Percentiles rank a stretch among this genome's conserved stretches.
These are phyloP conservation scores for Kentomonas sorsogonicus DNA, from an alignment of 208 protist species.

Conservation along the genomic window DNA sequence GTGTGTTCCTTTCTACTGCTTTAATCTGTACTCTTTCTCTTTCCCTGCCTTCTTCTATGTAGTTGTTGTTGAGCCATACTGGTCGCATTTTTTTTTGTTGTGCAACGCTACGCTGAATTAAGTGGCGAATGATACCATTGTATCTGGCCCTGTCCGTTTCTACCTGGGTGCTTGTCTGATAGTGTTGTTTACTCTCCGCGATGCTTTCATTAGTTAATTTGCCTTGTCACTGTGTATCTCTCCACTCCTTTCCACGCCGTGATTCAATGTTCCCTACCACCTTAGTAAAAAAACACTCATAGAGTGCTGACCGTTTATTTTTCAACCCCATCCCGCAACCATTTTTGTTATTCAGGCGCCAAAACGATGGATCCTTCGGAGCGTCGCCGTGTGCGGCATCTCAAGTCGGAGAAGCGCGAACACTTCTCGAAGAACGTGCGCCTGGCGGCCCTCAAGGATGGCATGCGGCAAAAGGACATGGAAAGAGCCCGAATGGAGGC, in stretches of 20 bases:
- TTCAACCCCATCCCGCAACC: no score
- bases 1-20: conserved; percentile 6
- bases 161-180: no score
- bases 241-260: no score
- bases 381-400: conserved; percentile 46
- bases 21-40: conserved; percentile 14
- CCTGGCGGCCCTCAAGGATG: conserved; percentile 47
- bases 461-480: conserved; percentile 63
- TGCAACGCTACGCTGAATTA: conserved; percentile 1
- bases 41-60: conserved; percentile 1
- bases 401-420: conserved; percentile 71
- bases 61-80: conserved; percentile 4
- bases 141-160: no score
- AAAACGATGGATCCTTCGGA: conserved; percentile 15
- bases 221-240: no score
- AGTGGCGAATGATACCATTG: no score
- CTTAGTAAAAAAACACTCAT: no score
- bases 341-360: not conserved
- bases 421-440: conserved; percentile 68
- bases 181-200: no score
- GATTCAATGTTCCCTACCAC: no score
- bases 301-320: no score
- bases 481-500: conserved; percentile 84
- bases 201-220: no score
- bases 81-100: not conserved